Evolutionary conservation across 805 yeast genomes (phyloP), one percentile per base, ranked within the genome.

Genomic region (Ogataea wickerhamii): DNA sequence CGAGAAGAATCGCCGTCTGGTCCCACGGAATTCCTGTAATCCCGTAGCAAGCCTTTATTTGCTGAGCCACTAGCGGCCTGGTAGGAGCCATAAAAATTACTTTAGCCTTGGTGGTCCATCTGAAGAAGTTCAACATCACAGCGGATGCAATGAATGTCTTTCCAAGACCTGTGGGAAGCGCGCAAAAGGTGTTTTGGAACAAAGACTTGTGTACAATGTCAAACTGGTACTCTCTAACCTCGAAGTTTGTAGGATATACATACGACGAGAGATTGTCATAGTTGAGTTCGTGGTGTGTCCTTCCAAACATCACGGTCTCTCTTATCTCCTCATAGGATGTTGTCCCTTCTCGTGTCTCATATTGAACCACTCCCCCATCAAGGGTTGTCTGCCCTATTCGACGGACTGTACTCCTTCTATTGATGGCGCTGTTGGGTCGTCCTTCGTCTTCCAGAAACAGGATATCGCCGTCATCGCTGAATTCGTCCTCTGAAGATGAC

Each of bases 81-180:
- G 99, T 93, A 0, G 99, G 99, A 0, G 99, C 98, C 82, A 91
- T 81, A 60, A 93, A 93, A 1, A 94, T 76, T 48, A 93, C 78
- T 54, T 89, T 93, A 2, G 87, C 78, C 4, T 63, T 58, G 12
- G 74, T 74, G 16, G 89, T 84, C 98, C 98, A 93, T 34, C 94
- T 64, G 49, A 75, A 80, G 63, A 74, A 93, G 56, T 93, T 93
- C 39, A 88, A 69, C 88, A 93, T 93, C 17, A 91, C 91, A 0
- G 95, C 82, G 25, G 94, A 80, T 2, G 98, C 98, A 54, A 93
- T 88, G 47, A 93, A 87, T 0, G 99, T 93, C 63, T 93, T 93
- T 27, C 99, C 99, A 58, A 89, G 69, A 48, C 99, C 99, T 0
- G 99, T 93, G 1, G 99, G 99, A 12, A 93, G 74, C 0, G 97